Evolutionary conservation across 2,329 filamentous ascomycete genomes (phyloP).

Genomic region (Phaeosphaeria sp.): DNA sequence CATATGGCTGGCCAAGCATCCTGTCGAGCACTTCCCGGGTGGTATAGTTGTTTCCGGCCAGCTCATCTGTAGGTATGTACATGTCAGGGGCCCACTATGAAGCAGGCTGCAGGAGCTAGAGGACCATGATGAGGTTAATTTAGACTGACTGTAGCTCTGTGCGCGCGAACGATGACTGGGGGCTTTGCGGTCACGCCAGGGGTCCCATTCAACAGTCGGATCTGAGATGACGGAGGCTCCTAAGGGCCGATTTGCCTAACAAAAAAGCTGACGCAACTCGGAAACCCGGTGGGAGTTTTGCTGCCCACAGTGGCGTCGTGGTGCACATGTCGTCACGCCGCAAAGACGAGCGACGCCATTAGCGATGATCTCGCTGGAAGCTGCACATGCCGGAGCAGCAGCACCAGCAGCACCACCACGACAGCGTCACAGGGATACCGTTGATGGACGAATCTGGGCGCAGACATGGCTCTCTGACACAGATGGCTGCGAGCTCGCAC

Average conservation of each 20-base stretch:
- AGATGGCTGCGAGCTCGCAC: conserved; percentile 35
- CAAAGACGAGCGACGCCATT: conserved; percentile 9
- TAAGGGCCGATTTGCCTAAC: conserved; percentile 31
- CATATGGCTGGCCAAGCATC: conserved; percentile 4
- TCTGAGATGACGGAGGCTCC: conserved; percentile 33
- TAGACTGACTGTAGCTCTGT: conserved; percentile 34
- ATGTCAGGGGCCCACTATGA: conserved; percentile 24
- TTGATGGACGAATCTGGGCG: conserved; percentile 11
- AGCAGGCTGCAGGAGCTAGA: conserved; percentile 24
- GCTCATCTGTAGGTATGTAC: conserved; percentile 9
- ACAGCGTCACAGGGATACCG: conserved; percentile 37
- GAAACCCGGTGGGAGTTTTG: conserved; percentile 14
- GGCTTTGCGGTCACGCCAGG: conserved; percentile 32
- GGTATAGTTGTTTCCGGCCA: conserved; percentile 12
- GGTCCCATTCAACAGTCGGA: conserved; percentile 23
- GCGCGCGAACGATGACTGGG: conserved; percentile 39
- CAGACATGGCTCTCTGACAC: conserved; percentile 36
- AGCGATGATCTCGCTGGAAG: conserved; percentile 10
- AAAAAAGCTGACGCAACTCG: conserved; percentile 25
- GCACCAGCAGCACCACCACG: conserved; percentile 4
- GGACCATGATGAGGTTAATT: conserved; percentile 29
- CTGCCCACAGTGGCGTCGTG: conserved; percentile 12
- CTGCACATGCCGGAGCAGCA: conserved; percentile 12
- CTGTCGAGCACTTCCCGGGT: conserved; percentile 3
- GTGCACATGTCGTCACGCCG: conserved; percentile 13